These are phyloP conservation scores for Tubosaeta sp. DNA, from an alignment of 768 basidiomycete genomes.

Conservation along the genomic window DNA sequence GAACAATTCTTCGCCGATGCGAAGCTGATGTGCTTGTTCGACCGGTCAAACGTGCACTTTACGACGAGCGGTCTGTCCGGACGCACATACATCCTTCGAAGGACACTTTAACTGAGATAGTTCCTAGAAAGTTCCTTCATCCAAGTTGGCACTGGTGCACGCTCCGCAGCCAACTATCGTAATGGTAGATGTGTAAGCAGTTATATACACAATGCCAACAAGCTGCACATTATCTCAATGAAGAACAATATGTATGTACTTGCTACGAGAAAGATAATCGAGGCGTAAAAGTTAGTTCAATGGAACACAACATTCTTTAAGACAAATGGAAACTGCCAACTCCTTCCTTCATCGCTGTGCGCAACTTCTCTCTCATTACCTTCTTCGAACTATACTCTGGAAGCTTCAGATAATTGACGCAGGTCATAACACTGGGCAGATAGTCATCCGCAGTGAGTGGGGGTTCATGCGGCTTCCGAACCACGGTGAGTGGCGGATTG, in stretches of 20 bases:
- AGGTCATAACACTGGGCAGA: slow-evolving; percentile 97
- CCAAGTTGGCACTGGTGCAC: slow-evolving; percentile 3
- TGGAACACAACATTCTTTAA: slow-evolving; percentile 35
- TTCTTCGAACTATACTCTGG: slow-evolving; percentile 90
- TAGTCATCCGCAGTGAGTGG: slow-evolving; percentile 91
- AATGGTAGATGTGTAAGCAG: background rate
- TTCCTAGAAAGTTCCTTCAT: background rate
- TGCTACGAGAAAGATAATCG: slow-evolving; percentile 10
- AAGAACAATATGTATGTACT: slow-evolving; percentile 3
- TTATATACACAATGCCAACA: background rate
- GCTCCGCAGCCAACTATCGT: slow-evolving; percentile 23
- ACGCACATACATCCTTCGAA: slow-evolving; percentile 35
- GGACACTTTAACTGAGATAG: slow-evolving; percentile 1
- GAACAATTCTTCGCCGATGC: slow-evolving; percentile 74
- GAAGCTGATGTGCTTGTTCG: slow-evolving; percentile 75
- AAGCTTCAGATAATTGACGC: slow-evolving; percentile 93
- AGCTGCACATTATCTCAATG: slow-evolving; percentile 1
- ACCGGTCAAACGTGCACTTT: slow-evolving; percentile 76
- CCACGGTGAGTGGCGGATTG: slow-evolving; percentile 91
- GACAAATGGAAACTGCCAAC: slow-evolving; percentile 97
- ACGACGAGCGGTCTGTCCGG: slow-evolving; percentile 79
- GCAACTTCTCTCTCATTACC: slow-evolving; percentile 80
- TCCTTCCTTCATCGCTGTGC: slow-evolving; percentile 86
- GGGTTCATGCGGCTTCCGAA: slow-evolving; percentile 93
- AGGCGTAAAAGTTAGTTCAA: slow-evolving; percentile 21